Evolutionary conservation across 192 early-diverging fungal species (phyloP).

Genomic region (Gigaspora rosea): DNA sequence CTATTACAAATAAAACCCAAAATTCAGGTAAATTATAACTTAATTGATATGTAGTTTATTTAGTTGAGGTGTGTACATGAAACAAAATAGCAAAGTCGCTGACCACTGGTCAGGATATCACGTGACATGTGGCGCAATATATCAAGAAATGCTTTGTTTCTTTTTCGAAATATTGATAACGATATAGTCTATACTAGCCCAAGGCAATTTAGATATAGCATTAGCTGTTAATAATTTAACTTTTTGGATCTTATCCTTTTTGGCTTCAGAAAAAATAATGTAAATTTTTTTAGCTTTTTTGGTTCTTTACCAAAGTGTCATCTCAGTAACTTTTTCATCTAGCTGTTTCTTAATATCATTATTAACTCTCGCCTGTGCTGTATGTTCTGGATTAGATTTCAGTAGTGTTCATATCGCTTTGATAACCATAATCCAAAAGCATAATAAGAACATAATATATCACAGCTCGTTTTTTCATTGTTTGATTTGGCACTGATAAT

Average conservation of each 20-base stretch:
- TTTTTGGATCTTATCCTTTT: background rate
- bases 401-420: slow-evolving; percentile 3
- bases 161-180: too few species aligned
- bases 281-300: slow-evolving; percentile 6
- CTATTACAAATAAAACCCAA: too few species aligned
- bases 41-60: too few species aligned
- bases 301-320: slow-evolving; percentile 1
- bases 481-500: background rate
- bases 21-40: too few species aligned
- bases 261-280: slow-evolving; percentile 4
- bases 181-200: too few species aligned
- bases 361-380: slow-evolving; percentile 14
- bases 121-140: too few species aligned
- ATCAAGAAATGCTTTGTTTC: too few species aligned
- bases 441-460: background rate
- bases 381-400: slow-evolving; percentile 20
- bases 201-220: too few species aligned
- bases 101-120: too few species aligned
- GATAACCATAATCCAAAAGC: slow-evolving; percentile 13
- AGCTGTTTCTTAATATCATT: slow-evolving; percentile 16
- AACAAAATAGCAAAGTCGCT: too few species aligned
- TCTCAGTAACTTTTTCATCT: slow-evolving; percentile 11
- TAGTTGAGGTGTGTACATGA: too few species aligned
- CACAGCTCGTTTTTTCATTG: slow-evolving; percentile 4
- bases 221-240: too few species aligned